phyloP scores from a whole-genome alignment of 305 asterid genomes.

The Euphrasia arctica region DNA sequence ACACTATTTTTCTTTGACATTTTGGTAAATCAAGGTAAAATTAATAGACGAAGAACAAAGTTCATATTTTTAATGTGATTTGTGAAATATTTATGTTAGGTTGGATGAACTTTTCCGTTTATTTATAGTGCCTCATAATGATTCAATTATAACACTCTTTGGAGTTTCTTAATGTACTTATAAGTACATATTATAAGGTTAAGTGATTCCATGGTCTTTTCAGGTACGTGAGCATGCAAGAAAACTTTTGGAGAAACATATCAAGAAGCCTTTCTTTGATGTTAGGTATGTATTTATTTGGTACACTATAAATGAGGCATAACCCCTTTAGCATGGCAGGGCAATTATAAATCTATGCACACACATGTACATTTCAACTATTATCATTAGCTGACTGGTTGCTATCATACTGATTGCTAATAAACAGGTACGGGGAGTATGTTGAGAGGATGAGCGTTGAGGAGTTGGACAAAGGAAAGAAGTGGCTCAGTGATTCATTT shows the following conservation, averaged over 20 bases:
- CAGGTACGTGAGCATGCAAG: constrained; percentile 97
- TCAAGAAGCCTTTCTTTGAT: constrained; percentile 85
- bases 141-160: neutral
- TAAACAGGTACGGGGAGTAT: constrained; percentile 62
- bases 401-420: constrained; percentile 15
- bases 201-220: constrained; percentile 25
- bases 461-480: constrained; percentile 83
- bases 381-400: neutral
- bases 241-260: constrained; percentile 92
- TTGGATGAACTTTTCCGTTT: no score
- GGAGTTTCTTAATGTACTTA: neutral
- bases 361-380: no score
- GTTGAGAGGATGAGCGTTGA: constrained; percentile 64
- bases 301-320: neutral
- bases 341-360: neutral
- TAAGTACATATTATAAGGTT: constrained; percentile 16
- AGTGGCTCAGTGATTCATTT: constrained; percentile 88
- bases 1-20: constrained; percentile 1
- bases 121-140: no score
- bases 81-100: neutral
- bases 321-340: neutral
- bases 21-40: neutral
- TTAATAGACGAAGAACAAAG: neutral
- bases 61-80: no score
- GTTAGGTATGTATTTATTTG: constrained; percentile 48